Evolutionary conservation across 78 protist genomes (phyloP).

Genomic region (Paulinella micropora): DNA sequence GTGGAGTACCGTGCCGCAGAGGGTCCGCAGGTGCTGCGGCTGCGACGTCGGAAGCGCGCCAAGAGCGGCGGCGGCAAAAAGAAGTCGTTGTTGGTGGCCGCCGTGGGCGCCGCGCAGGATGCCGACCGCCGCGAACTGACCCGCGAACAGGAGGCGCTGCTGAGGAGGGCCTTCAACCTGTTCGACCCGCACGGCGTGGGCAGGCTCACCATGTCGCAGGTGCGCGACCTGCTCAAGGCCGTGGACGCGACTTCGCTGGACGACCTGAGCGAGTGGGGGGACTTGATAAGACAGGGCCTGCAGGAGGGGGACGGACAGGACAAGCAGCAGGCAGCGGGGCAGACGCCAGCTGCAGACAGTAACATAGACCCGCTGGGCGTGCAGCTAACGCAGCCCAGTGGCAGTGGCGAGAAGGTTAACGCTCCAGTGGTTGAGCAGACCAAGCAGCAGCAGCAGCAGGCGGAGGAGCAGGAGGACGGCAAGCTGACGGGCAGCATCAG

Average conservation of each 20-base stretch:
- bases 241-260: background rate
- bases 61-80: background rate
- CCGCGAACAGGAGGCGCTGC: background rate
- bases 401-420: background rate
- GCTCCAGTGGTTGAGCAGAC: background rate
- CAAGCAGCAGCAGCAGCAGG: background rate
- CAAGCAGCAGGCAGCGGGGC: no score
- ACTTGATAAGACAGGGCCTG: background rate
- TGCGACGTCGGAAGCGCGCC: background rate
- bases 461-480: background rate
- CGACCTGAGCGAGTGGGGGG: background rate
- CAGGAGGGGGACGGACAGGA: background rate
- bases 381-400: background rate
- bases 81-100: background rate
- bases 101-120: background rate
- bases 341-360: no score
- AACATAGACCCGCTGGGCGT: no score
- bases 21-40: background rate
- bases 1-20: background rate
- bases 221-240: no score
- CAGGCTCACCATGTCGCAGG: no score
- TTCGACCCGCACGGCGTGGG: no score
- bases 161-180: background rate
- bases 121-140: background rate
- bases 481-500: background rate